Conservation (phyloP, 331 rosid species). For the Spiraea crenata region DNA sequence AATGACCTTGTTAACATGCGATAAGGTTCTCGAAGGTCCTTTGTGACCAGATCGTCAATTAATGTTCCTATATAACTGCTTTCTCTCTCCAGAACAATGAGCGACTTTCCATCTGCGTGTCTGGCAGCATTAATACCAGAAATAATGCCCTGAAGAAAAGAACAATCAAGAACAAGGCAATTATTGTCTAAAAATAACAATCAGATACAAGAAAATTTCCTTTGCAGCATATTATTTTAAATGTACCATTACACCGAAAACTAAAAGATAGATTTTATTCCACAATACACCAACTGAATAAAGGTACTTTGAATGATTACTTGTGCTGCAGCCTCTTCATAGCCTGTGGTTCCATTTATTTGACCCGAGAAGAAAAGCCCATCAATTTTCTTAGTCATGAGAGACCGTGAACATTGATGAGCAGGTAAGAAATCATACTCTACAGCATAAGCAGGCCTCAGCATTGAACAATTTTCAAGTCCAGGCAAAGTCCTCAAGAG, state of each 20-base stretch:
- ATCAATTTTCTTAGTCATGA: conserved; percentile 89
- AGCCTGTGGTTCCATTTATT: conserved; percentile 97
- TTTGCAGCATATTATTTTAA: background rate
- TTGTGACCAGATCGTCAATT: conserved; percentile 92
- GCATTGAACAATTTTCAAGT: conserved; percentile 93
- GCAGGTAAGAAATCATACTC: conserved; percentile 97
- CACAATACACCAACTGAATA: background rate
- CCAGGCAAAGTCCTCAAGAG: conserved; percentile 97
- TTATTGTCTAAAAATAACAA: conserved; percentile 15
- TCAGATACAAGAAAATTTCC: conserved; percentile 21
- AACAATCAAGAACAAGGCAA: conserved; percentile 14
- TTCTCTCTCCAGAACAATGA: conserved; percentile 93
- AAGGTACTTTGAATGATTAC: conserved; percentile 33
- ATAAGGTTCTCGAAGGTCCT: conserved; percentile 98
- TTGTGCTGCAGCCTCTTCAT: conserved; percentile 99
- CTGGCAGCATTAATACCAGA: conserved; percentile 97
- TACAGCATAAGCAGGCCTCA: conserved; percentile 98
- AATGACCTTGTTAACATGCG: conserved; percentile 93
- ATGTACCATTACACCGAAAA: background rate
- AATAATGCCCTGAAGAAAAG: conserved; percentile 63
- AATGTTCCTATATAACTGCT: conserved; percentile 90
- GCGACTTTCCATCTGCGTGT: conserved; percentile 77
- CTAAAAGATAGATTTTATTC: background rate
- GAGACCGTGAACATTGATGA: conserved; percentile 86
- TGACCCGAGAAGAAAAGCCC: conserved; percentile 99